Base-by-base conservation (phyloP, 495 filamentous ascomycete species). In the Hyaloscypha bicolor region DNA sequence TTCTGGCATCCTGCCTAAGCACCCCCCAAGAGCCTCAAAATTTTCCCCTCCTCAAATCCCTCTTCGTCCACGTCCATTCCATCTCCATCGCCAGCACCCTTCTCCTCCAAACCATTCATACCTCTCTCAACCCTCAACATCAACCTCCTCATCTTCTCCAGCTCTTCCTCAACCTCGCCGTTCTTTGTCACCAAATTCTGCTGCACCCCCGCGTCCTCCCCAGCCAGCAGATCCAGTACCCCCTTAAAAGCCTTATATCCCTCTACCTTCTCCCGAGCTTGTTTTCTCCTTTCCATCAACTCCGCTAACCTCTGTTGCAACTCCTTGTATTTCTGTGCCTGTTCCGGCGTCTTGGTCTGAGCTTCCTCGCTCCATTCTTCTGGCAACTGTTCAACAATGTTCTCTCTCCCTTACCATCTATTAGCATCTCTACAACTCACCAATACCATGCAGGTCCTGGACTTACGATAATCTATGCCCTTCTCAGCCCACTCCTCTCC, bases 81-180 rank as follows among this genome's bases (percentile, higher is more conserved):
- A 21, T 61, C 39, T 30, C 32, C 52, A 22, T 39, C 48, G 19
- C 31, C 30, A 2, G 48, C 30, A 25, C 57, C 53, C 39, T 57
- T 63, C 22, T 60, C 52, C 14, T 71, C 67, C 63, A 72, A 63
- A 12, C 48, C 60, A n/a, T 60, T 62, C 25, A 92, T 79, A 61
- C 90, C 80, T 3, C 82, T 90, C 3, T 86, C 85, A 31, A 94
- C 89, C 55, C 91, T 83, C 22, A 88, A 87, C 53, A 91, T 86
- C 65, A 96, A 78, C 75, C 92, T 85, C 45, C 89, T 84, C 88
- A 92, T 94, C 69, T 84, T 87, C 72, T 90, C 86, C 68, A 96
- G 73, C 76, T 96, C 93, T 51, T 81, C 79, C 68, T 87, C 86
- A 29, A 96, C 74, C 69, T 89, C 87, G n/a, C 89, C 90, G 75